Conservation (phyloP, 2,329 filamentous ascomycete genomes). For the Chaetoscypha palmicola region DNA sequence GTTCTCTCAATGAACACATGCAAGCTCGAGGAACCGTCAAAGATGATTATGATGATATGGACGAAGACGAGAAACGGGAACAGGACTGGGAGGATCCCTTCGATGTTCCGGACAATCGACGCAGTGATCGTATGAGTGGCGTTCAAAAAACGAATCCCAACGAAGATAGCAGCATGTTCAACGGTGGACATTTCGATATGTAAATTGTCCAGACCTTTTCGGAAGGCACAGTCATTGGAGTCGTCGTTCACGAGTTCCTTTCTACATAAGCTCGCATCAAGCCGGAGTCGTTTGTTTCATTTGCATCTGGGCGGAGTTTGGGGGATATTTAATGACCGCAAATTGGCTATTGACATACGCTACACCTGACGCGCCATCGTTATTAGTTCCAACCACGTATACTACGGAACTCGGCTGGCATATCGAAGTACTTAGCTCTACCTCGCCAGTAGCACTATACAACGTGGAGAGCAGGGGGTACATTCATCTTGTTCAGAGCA, state of each 20-base stretch:
- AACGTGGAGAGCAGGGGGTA: too few species aligned
- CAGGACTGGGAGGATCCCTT: conserved; percentile 31
- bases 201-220: conserved; percentile 33
- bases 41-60: conserved; percentile 54
- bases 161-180: conserved; percentile 55
- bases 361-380: neutral
- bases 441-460: too few species aligned
- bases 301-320: conserved; percentile 26
- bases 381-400: neutral
- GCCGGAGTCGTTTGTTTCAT: conserved; percentile 19
- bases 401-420: neutral
- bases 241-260: conserved; percentile 17
- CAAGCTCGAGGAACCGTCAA: conserved; percentile 36
- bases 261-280: conserved; percentile 24
- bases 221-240: conserved; percentile 7
- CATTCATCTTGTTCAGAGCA: too few species aligned
- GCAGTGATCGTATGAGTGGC: conserved; percentile 55
- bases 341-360: conserved; percentile 10
- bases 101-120: conserved; percentile 40
- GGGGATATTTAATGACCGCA: conserved; percentile 9
- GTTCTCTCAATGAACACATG: conserved; percentile 84
- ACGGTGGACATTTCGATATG: conserved; percentile 56
- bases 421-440: neutral
- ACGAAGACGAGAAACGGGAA: conserved; percentile 47
- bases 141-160: conserved; percentile 50